Conservation (phyloP, 2,329 filamentous ascomycete genomes). For the Alternaria incomplexa region DNA sequence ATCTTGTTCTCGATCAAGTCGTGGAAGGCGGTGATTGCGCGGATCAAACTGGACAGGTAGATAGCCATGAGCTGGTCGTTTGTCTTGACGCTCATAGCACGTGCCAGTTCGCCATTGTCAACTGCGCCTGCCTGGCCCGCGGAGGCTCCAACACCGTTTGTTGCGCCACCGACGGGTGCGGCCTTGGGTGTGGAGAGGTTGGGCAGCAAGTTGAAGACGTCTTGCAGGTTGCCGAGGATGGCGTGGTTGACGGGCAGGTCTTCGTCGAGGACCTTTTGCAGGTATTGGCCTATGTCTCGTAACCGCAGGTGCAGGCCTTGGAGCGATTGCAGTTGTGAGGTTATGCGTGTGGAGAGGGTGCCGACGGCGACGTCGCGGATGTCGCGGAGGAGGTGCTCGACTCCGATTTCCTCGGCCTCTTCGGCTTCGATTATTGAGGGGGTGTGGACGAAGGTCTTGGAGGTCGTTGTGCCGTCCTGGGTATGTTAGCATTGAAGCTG, state of each 20-base stretch:
- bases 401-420: slow-evolving; percentile 98
- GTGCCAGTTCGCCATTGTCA: slow-evolving; percentile 84
- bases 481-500: neutral
- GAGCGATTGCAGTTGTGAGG: slow-evolving; percentile 94
- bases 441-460: slow-evolving; percentile 97
- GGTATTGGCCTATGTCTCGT: slow-evolving; percentile 92
- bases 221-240: slow-evolving; percentile 97
- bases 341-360: slow-evolving; percentile 94
- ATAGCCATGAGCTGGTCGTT: slow-evolving; percentile 99
- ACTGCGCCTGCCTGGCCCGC: slow-evolving; percentile 53
- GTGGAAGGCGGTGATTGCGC: slow-evolving; percentile 98
- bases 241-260: slow-evolving; percentile 96
- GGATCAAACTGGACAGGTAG: slow-evolving; percentile 94
- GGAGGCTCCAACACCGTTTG: slow-evolving; percentile 58
- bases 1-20: slow-evolving; percentile 99
- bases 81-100: slow-evolving; percentile 98
- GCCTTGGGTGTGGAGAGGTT: slow-evolving; percentile 87
- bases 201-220: slow-evolving; percentile 97
- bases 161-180: slow-evolving; percentile 54
- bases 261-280: slow-evolving; percentile 93
- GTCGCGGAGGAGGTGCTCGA: slow-evolving; percentile 95
- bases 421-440: slow-evolving; percentile 98
- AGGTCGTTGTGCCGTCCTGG: slow-evolving; percentile 94
- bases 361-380: slow-evolving; percentile 98
- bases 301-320: slow-evolving; percentile 94